Evolutionary conservation across 1,284 basidiomycete genomes (phyloP).

Genomic region (Apiotrichum mycotoxinovorans): DNA sequence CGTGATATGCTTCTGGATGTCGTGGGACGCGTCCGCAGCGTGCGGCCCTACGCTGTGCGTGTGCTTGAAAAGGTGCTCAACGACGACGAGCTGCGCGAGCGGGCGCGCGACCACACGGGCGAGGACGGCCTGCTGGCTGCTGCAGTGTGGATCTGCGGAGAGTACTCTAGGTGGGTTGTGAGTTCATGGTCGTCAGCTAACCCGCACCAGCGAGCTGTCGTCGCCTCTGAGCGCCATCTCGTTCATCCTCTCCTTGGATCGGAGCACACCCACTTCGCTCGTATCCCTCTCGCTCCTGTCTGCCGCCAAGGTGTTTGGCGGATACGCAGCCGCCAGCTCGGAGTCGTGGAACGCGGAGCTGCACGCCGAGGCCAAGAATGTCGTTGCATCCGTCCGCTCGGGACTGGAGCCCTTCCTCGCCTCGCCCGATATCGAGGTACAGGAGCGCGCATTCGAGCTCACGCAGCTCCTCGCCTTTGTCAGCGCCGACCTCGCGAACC

Average conservation of each 20-base stretch:
- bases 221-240: conserved; percentile 54
- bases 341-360: conserved; percentile 60
- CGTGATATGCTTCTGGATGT: conserved; percentile 83
- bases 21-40: conserved; percentile 71
- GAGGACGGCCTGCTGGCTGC: conserved; percentile 83
- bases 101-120: conserved; percentile 55
- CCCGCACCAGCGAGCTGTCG: conserved; percentile 24
- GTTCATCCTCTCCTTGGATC: conserved; percentile 55
- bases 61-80: conserved; percentile 73
- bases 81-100: conserved; percentile 66
- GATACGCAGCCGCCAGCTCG: conserved; percentile 72
- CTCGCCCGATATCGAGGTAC: conserved; percentile 75
- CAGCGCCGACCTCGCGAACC: conserved; percentile 67
- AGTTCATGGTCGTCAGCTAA: neutral
- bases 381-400: conserved; percentile 60
- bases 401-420: conserved; percentile 57
- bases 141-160: conserved; percentile 92
- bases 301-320: conserved; percentile 79
- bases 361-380: conserved; percentile 56
- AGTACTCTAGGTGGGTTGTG: conserved; percentile 59
- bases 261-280: conserved; percentile 60
- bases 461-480: conserved; percentile 76
- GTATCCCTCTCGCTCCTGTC: conserved; percentile 77
- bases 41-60: conserved; percentile 72
- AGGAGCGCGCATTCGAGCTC: conserved; percentile 84